phyloP scores from a whole-genome alignment of 805 yeast species.

The Ogataea henricii region DNA sequence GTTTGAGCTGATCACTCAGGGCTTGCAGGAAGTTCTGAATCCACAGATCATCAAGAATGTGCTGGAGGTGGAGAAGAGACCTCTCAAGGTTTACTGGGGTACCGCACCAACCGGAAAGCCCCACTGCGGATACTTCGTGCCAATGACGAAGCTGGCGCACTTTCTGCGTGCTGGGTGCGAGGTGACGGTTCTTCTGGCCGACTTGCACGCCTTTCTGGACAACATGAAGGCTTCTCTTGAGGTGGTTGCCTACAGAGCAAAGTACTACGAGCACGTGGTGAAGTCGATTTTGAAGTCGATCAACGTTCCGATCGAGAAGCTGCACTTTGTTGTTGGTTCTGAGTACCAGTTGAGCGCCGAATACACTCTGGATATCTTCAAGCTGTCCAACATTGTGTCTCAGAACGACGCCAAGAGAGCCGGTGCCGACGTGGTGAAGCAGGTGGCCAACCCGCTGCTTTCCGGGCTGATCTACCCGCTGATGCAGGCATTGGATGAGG shows the following conservation, averaged over 20 bases:
- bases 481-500: constrained; percentile 98
- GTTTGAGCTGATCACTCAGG: constrained; percentile 75
- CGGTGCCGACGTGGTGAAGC: constrained; percentile 99
- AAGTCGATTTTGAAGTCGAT: constrained; percentile 84
- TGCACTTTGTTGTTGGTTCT: constrained; percentile 83
- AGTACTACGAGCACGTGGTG: constrained; percentile 81
- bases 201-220: constrained; percentile 93
- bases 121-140: constrained; percentile 97
- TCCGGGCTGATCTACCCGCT: constrained; percentile 95
- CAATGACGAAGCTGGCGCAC: constrained; percentile 95
- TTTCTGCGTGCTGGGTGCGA: constrained; percentile 95
- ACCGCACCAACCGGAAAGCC: constrained; percentile 99
- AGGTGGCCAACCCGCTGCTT: constrained; percentile 89
- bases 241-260: constrained; percentile 83
- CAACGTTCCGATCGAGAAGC: constrained; percentile 88
- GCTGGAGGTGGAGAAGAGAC: constrained; percentile 77
- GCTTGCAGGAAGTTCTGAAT: constrained; percentile 89
- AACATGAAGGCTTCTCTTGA: constrained; percentile 98
- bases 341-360: constrained; percentile 79
- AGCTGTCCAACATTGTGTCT: constrained; percentile 77
- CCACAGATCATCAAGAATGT: constrained; percentile 84
- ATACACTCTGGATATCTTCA: constrained; percentile 88
- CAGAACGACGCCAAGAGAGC: constrained; percentile 98
- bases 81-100: constrained; percentile 94
- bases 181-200: constrained; percentile 89